Conservation (phyloP, 2,329 filamentous ascomycete species). For the Botrytis paeoniae region DNA sequence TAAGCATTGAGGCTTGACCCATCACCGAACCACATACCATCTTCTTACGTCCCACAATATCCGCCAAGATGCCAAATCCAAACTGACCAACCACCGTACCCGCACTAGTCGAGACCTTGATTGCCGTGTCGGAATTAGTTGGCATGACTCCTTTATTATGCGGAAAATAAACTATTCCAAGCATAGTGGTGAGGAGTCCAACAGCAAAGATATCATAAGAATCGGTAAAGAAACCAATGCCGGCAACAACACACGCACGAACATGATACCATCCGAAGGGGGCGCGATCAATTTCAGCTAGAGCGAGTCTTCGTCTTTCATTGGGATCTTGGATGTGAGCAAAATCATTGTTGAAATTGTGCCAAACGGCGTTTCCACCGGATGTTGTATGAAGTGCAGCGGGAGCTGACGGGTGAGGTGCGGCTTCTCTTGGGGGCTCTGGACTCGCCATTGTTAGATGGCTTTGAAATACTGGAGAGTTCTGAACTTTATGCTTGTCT, state of each 20-base stretch:
- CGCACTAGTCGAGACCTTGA: constrained; percentile 79
- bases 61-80: constrained; percentile 72
- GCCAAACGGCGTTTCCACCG: constrained; percentile 68
- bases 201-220: constrained; percentile 60
- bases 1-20: background rate
- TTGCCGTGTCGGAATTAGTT: constrained; percentile 67
- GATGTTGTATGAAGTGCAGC: constrained; percentile 43
- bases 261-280: constrained; percentile 80
- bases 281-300: constrained; percentile 78
- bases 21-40: constrained; percentile 40
- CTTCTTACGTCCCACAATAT: constrained; percentile 70
- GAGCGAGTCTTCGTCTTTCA: constrained; percentile 73
- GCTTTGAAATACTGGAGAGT: background rate
- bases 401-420: constrained; percentile 10
- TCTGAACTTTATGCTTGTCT: background rate
- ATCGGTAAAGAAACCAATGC: constrained; percentile 80
- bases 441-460: background rate
- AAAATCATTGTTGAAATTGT: constrained; percentile 77
- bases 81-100: constrained; percentile 81
- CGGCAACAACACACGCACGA: constrained; percentile 70
- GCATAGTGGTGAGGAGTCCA: constrained; percentile 62
- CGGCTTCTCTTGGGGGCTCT: constrained; percentile 1
- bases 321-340: constrained; percentile 65
- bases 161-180: constrained; percentile 29
- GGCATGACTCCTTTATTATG: constrained; percentile 55